Evolutionary conservation across 495 filamentous ascomycete species (phyloP).

Genomic region (Hamigera avellanea): DNA sequence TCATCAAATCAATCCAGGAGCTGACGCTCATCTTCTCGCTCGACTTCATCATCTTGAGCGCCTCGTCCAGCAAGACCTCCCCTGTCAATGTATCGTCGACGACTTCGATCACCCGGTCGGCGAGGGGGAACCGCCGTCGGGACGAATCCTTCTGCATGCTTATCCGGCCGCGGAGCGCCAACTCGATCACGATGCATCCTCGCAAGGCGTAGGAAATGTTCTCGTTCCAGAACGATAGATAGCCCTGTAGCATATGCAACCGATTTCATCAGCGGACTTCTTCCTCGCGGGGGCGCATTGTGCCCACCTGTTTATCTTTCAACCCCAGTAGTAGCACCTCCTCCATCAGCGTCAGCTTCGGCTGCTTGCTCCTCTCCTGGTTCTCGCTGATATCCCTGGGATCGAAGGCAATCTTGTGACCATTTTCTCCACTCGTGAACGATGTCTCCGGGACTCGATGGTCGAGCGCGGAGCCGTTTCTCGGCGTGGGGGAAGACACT

Average conservation of each 20-base stretch:
- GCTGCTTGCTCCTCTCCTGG: slow-evolving; percentile 92
- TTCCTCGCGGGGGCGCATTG: too few relatives aligned
- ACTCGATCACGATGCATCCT: slow-evolving; percentile 94
- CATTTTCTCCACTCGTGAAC: slow-evolving; percentile 88
- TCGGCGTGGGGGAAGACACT: slow-evolving; percentile 57
- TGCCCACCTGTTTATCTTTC: slow-evolving; percentile 91
- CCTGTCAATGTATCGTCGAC: slow-evolving; percentile 95
- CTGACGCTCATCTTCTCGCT: slow-evolving; percentile 99
- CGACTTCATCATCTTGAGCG: slow-evolving; percentile 99
- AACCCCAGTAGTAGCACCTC: slow-evolving; percentile 88
- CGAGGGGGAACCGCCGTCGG: slow-evolving; percentile 79
- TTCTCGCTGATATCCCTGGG: slow-evolving; percentile 95
- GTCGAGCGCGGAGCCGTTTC: slow-evolving; percentile 47
- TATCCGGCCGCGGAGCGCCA: slow-evolving; percentile 90
- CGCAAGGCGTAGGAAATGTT: slow-evolving; percentile 97
- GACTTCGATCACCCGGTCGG: slow-evolving; percentile 90
- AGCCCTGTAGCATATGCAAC: slow-evolving; percentile 50
- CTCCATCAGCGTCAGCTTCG: slow-evolving; percentile 97
- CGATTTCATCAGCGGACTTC: too few relatives aligned
- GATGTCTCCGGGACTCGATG: slow-evolving; percentile 69
- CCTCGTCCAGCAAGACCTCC: slow-evolving; percentile 94
- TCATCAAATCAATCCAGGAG: slow-evolving; percentile 97
- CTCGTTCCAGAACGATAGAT: slow-evolving; percentile 99
- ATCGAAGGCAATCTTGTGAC: slow-evolving; percentile 97
- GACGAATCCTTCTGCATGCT: slow-evolving; percentile 98